These are phyloP conservation scores for Eutypella sp. DNA, from an alignment of 2,329 filamentous ascomycete species.

Conservation along the genomic window DNA sequence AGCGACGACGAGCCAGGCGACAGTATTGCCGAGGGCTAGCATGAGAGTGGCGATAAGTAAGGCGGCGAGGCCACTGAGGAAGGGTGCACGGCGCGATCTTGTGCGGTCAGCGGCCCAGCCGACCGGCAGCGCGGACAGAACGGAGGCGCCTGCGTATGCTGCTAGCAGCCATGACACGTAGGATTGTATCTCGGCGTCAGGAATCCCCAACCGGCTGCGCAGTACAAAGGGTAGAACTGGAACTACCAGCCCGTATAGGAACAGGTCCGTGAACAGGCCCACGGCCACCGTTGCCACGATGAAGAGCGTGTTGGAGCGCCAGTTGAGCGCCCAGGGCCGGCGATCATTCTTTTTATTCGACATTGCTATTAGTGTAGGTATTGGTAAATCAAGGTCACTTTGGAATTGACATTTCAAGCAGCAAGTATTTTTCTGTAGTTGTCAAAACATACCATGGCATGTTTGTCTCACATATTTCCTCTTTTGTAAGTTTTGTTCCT, in stretches of 20 bases:
- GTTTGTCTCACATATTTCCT: neutral
- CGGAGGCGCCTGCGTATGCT: slow-evolving; percentile 48
- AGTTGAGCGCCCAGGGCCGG: slow-evolving; percentile 26
- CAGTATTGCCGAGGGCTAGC: slow-evolving; percentile 43
- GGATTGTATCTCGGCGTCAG: slow-evolving; percentile 43
- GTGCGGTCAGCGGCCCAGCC: slow-evolving; percentile 52
- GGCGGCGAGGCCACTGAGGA: slow-evolving; percentile 49
- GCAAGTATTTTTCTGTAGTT: neutral
- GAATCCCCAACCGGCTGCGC: slow-evolving; percentile 42
- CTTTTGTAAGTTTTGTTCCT: slow-evolving; percentile 5
- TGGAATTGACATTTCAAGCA: no score
- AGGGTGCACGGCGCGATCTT: slow-evolving; percentile 49
- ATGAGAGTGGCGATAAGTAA: slow-evolving; percentile 50
- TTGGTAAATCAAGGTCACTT: no score
- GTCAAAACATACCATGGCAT: neutral
- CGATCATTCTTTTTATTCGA: slow-evolving; percentile 3
- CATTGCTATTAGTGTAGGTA: neutral
- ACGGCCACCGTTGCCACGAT: slow-evolving; percentile 52
- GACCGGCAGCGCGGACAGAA: slow-evolving; percentile 44
- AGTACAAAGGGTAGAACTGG: slow-evolving; percentile 56
- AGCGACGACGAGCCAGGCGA: slow-evolving; percentile 45
- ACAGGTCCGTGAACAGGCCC: slow-evolving; percentile 53
- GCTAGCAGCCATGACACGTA: slow-evolving; percentile 49
- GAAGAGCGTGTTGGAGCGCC: slow-evolving; percentile 55
- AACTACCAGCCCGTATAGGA: slow-evolving; percentile 55